Percentiles rank a stretch among this genome's conserved stretches.
phyloP scores from a whole-genome alignment of 1,139 yeast genomes.

The Spathaspora sp. region DNA sequence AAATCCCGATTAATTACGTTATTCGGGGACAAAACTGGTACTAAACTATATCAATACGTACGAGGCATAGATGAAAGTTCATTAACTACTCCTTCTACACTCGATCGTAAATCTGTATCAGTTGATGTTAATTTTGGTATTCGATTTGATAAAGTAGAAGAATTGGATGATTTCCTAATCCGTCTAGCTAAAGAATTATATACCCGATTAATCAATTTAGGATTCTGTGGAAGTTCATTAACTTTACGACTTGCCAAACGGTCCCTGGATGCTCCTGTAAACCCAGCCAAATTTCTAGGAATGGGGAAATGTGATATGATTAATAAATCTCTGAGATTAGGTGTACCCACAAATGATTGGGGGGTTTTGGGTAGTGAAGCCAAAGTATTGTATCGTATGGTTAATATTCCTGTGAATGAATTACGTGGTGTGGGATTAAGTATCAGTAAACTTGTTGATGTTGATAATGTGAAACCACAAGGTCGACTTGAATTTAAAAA shows the following conservation, averaged over 20 bases:
- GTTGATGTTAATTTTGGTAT: constrained; percentile 94
- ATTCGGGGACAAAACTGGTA: constrained; percentile 73
- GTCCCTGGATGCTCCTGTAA: constrained; percentile 63
- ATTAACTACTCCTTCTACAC: constrained; percentile 45
- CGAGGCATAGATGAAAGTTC: constrained; percentile 68
- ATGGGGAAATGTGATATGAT: constrained; percentile 74
- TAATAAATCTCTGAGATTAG: constrained; percentile 61
- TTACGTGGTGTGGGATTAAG: constrained; percentile 79
- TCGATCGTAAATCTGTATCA: constrained; percentile 71
- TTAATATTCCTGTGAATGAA: constrained; percentile 64
- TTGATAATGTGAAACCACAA: constrained; percentile 35
- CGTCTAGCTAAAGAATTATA: constrained; percentile 61
- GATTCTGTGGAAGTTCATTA: constrained; percentile 55
- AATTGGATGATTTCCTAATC: constrained; percentile 63
- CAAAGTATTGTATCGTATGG: constrained; percentile 52
- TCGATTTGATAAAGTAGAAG: constrained; percentile 58
- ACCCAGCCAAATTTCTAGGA: constrained; percentile 79
- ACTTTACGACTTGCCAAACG: constrained; percentile 67
- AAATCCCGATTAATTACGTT: constrained; percentile 36
- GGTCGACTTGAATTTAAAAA: constrained; percentile 38
- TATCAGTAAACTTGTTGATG: constrained; percentile 53
- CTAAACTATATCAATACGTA: constrained; percentile 55
- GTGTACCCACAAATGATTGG: constrained; percentile 60
- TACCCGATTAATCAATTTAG: constrained; percentile 46
- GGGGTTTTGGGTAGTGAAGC: constrained; percentile 64